Conservation (phyloP, 2,329 filamentous ascomycete species). For the Claviceps cyperi region DNA sequence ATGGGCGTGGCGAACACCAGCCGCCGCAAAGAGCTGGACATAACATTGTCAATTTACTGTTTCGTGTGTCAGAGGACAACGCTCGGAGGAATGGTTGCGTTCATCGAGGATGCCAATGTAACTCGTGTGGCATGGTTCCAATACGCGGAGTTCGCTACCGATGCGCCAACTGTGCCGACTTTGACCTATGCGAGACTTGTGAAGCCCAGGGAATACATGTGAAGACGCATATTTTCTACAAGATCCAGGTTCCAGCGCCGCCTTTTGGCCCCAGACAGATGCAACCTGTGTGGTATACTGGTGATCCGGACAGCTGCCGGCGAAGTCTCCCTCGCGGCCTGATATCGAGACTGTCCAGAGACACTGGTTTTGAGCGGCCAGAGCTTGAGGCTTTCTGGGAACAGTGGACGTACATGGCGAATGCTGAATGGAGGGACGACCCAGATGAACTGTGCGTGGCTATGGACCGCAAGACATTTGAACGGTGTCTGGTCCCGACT, state of each 20-base stretch:
- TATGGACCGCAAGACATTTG: conserved; percentile 86
- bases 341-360: conserved; percentile 52
- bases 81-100: conserved; percentile 78
- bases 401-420: conserved; percentile 90
- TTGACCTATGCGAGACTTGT: conserved; percentile 87
- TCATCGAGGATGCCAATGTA: conserved; percentile 84
- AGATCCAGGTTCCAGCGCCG: conserved; percentile 79
- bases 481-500: conserved; percentile 77
- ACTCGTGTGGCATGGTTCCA: conserved; percentile 72
- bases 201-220: conserved; percentile 65
- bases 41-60: conserved; percentile 72
- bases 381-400: conserved; percentile 92
- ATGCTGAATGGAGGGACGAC: conserved; percentile 69
- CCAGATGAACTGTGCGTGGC: conserved; percentile 64
- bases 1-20: conserved; percentile 26
- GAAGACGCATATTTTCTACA: conserved; percentile 94
- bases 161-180: conserved; percentile 91
- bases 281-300: conserved; percentile 76
- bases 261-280: conserved; percentile 69
- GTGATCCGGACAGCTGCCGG: conserved; percentile 60
- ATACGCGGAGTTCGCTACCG: conserved; percentile 88
- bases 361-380: conserved; percentile 68
- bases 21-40: conserved; percentile 46
- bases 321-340: conserved; percentile 52
- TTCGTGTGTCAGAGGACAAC: conserved; percentile 88